Evolutionary conservation across 176 grass and related monocot genomes (phyloP), one percentile per base, ranked within the genome.

Genomic region (Phragmites australis): DNA sequence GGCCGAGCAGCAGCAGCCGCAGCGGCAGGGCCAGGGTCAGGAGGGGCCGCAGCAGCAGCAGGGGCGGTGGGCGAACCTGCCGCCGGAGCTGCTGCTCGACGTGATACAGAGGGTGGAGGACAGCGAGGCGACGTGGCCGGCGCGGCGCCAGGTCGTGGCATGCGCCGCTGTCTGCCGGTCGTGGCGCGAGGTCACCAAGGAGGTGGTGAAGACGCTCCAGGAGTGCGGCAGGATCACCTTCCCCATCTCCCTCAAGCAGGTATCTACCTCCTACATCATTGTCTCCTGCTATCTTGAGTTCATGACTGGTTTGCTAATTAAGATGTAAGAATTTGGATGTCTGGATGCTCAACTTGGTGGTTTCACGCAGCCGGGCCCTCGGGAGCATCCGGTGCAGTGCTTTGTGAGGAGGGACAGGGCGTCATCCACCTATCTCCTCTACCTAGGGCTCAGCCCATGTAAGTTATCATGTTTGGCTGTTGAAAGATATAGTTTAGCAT

Each of bases 201-300:
- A 99, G 79, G 97, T 94, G 8, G 86, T 99, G 54, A 99, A 86
- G 86, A 81, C 97, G 0, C 88, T 94, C 5, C 88, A 95, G 86
- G 90, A 95, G 72, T 99, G 90, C 4, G 88, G 90, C 63, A 89
- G 88, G 70, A 93, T 99, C 86, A 96, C 97, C 67, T 99, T 99
- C 62, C 97, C 97, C 60, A 93, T 99, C 78, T 95, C 97, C 83
- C 97, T 99, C 56, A 96, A 96, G 76, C 97, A 99, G 92, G 96
- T 91, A 77, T 41, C 10, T 75, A 27, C 46, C 46, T 85, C 21
- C 22, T 2, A 8, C 37, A 52, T 63, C 5, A 47, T 32, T 81
- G 27, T 6, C 76, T 39, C 52, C 82, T 76, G 14, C 29, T 52
- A 19, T 25, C 29, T 25, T 69, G 39, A 57, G 49, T 60, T 81